Evolutionary conservation across 2,329 filamentous ascomycete genomes (phyloP).

Genomic region (Stagonosporopsis rhizophila): DNA sequence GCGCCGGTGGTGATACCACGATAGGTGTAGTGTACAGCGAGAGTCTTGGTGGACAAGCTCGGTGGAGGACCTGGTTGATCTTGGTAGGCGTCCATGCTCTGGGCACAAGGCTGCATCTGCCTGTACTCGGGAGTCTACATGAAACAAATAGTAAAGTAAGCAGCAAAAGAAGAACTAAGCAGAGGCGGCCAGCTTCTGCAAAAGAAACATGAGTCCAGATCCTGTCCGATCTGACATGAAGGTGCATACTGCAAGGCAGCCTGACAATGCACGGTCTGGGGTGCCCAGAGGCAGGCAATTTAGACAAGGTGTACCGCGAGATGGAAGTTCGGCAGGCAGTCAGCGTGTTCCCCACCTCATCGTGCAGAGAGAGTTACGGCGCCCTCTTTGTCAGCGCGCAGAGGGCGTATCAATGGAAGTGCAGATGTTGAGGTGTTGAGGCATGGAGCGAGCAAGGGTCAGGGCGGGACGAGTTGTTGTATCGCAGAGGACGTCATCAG

Average conservation of each 20-base stretch:
- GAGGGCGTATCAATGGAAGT: background rate
- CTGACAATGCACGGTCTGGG: background rate
- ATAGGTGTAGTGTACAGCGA: background rate
- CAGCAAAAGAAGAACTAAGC: background rate
- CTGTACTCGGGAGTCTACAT: background rate
- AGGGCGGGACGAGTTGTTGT: conserved; percentile 15
- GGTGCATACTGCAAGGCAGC: background rate
- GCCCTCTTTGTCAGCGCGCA: background rate
- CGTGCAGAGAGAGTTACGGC: background rate
- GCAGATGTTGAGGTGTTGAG: conserved; percentile 17
- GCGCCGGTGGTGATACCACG: background rate
- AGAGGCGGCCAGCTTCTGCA: background rate
- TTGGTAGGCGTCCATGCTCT: background rate
- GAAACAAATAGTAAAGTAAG: background rate
- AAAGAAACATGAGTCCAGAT: background rate
- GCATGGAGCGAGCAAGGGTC: conserved; percentile 8
- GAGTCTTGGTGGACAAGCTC: conserved; percentile 4
- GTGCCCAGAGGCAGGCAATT: background rate
- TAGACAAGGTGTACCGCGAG: background rate
- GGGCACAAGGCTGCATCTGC: conserved; percentile 1
- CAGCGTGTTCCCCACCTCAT: background rate
- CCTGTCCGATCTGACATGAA: background rate
- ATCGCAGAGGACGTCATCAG: conserved; percentile 26
- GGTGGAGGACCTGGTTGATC: conserved; percentile 7
- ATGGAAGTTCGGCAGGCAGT: background rate